A percentile compares a stretch with the other conserved stretches of the same genome.
Evolutionary conservation across 2,329 filamentous ascomycete species (phyloP).

Genomic region (Stylonectria norvegica): DNA sequence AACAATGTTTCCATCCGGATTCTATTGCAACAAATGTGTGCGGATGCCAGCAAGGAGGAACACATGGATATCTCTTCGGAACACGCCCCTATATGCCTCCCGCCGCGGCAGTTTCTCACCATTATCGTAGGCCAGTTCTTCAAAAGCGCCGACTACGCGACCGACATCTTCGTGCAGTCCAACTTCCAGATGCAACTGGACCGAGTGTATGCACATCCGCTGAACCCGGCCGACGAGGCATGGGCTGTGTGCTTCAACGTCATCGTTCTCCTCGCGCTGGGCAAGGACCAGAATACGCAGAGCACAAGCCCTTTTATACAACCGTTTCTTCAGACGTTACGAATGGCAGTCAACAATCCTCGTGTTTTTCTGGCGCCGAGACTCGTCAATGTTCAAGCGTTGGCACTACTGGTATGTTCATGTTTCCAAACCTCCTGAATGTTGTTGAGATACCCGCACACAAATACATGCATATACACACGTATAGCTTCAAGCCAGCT

Average conservation of each 20-base stretch:
- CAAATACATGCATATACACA: background rate
- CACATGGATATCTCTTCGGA: constrained; percentile 20
- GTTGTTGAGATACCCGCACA: no score
- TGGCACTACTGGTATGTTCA: constrained; percentile 21
- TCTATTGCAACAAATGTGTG: constrained; percentile 22
- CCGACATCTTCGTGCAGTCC: constrained; percentile 21
- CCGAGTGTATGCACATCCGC: constrained; percentile 20
- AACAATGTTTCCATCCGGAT: constrained; percentile 4
- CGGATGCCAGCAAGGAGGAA: constrained; percentile 19
- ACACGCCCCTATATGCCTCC: constrained; percentile 16
- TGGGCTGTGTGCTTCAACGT: constrained; percentile 27
- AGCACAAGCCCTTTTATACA: constrained; percentile 24
- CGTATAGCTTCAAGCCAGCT: no score
- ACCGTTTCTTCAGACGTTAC: constrained; percentile 23
- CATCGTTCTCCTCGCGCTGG: constrained; percentile 23
- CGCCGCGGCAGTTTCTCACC: constrained; percentile 24
- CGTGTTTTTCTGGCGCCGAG: constrained; percentile 24
- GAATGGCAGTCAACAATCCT: constrained; percentile 26
- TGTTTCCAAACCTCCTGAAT: no score
- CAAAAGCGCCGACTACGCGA: constrained; percentile 22
- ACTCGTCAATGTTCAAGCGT: constrained; percentile 24
- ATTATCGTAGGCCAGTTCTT: constrained; percentile 25
- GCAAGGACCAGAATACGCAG: constrained; percentile 20
- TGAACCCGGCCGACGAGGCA: constrained; percentile 20
- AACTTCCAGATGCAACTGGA: constrained; percentile 23